Percentiles rank a stretch among this genome's conserved stretches.
These are phyloP conservation scores for Conoideocrella luteorostrata DNA, from an alignment of 2,329 filamentous ascomycete species.

Conservation along the genomic window DNA sequence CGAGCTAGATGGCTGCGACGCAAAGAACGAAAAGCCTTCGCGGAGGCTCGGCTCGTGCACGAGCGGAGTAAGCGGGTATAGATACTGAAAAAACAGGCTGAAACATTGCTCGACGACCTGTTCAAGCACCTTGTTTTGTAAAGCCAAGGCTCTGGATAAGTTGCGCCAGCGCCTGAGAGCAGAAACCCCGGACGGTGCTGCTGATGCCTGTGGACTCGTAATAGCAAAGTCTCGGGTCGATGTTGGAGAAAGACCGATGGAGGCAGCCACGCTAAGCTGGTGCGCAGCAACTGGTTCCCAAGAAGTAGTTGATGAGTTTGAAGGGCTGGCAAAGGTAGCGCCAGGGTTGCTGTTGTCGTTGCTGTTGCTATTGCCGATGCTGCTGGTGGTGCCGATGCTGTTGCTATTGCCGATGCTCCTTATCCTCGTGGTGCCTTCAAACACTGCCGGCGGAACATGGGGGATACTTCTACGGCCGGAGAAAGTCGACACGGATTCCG, in stretches of 20 bases:
- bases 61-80: slow-evolving; percentile 35
- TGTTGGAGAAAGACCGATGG: slow-evolving; percentile 18
- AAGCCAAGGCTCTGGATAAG: slow-evolving; percentile 17
- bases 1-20: slow-evolving; percentile 9
- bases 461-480: slow-evolving; percentile 6
- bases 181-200: slow-evolving; percentile 9
- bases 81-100: slow-evolving; percentile 35
- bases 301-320: slow-evolving; percentile 12
- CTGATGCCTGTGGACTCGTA: slow-evolving; percentile 4
- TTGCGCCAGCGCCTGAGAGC: slow-evolving; percentile 23
- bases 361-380: too few relatives aligned
- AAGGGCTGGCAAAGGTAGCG: slow-evolving; percentile 13
- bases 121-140: slow-evolving; percentile 19
- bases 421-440: not conserved
- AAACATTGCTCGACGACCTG: slow-evolving; percentile 26
- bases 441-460: not conserved
- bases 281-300: slow-evolving; percentile 14
- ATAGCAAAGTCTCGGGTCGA: slow-evolving; percentile 14
- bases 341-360: slow-evolving; percentile 5
- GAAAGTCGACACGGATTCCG: slow-evolving; percentile 10
- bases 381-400: not conserved
- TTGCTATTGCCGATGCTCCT: not conserved
- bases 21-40: slow-evolving; percentile 27
- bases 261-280: slow-evolving; percentile 1
- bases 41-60: slow-evolving; percentile 35